Conservation (phyloP, 805 yeast species). For the Priceomyces haplophilus region DNA sequence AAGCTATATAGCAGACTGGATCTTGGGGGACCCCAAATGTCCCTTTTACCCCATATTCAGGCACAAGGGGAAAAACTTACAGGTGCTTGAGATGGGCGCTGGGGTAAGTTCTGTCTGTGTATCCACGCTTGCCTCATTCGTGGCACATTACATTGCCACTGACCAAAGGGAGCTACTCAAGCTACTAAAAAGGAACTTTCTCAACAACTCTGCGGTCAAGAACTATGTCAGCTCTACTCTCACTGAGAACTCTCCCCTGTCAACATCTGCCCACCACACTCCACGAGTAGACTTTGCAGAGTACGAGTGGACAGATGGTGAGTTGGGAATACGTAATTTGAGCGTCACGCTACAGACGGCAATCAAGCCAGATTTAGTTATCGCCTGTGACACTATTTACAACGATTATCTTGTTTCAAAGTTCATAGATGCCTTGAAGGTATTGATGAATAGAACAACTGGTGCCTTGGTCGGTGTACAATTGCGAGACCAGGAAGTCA, state of each 20-base stretch:
- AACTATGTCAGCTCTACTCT: constrained; percentile 4
- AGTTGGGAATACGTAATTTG: constrained; percentile 28
- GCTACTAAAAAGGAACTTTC: constrained; percentile 46
- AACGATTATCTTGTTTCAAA: constrained; percentile 55
- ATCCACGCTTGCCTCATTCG: constrained; percentile 31
- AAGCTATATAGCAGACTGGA: constrained; percentile 52
- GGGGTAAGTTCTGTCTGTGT: constrained; percentile 58
- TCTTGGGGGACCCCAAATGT: constrained; percentile 26
- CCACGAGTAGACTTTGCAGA: constrained; percentile 44
- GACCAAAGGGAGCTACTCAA: constrained; percentile 58
- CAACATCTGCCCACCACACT: constrained; percentile 1
- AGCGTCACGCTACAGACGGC: constrained; percentile 7
- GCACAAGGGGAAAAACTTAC: constrained; percentile 1
- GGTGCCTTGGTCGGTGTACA: constrained; percentile 48
- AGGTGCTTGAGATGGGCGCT: constrained; percentile 58
- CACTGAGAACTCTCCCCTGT: background rate
- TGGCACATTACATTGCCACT: constrained; percentile 46
- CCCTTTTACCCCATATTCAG: constrained; percentile 22
- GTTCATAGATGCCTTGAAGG: constrained; percentile 43
- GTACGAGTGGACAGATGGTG: constrained; percentile 60
- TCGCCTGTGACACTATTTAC: constrained; percentile 67
- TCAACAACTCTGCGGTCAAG: constrained; percentile 25
- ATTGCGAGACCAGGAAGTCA: constrained; percentile 49
- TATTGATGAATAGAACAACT: constrained; percentile 33
- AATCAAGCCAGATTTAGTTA: constrained; percentile 41